Evolutionary conservation across 495 filamentous ascomycete species (phyloP), one percentile per base, ranked within the genome.

Genomic region (Umbilicaria muhlenbergii): DNA sequence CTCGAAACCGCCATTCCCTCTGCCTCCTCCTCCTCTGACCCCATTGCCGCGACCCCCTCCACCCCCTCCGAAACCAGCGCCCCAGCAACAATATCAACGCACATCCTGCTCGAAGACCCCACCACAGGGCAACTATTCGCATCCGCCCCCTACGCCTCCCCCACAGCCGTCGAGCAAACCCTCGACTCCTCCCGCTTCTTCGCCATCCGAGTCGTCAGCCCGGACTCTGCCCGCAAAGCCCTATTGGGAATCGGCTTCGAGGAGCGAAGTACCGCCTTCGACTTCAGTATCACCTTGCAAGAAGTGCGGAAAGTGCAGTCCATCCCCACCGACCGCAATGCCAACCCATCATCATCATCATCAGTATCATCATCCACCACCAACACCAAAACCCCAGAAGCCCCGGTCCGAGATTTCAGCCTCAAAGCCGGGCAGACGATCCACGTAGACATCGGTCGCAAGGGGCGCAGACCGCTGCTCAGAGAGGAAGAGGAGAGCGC

Each of bases 381-480:
- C n/a, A n/a, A n/a, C n/a, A n/a, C n/a, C n/a, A n/a, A n/a, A n/a
- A n/a, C n/a, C 70, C 35, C 49, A 51, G 24, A 49, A 50, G 43
- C 41, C 36, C 11, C 54, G 44, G 16, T 43, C 41, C 40, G 45
- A 43, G 84, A 88, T 55, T 83, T 80, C 48, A 81, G 78, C 44
- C 53, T 91, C 38, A 89, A 89, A 61, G 81, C 85, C 45, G 84
- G 84, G 10, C 79, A 91, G 67, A 89, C 80, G 3, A 89, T 91
- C 41, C 81, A 77, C 34, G 75, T 91, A 38, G 84, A 82, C 57
- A 62, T 87, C 45, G 79, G 75, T 10, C 54, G 54, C 32, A 51
- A 51, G 43, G 53, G 50, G 19, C 49, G 43, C 16, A 46, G 47
- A 21, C 19, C 19, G 19, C 19, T 21, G 15, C 37, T 38, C 32